These are phyloP conservation scores for Penicillium dipodomyicola DNA, from an alignment of 495 filamentous ascomycete species.

Conservation along the genomic window DNA sequence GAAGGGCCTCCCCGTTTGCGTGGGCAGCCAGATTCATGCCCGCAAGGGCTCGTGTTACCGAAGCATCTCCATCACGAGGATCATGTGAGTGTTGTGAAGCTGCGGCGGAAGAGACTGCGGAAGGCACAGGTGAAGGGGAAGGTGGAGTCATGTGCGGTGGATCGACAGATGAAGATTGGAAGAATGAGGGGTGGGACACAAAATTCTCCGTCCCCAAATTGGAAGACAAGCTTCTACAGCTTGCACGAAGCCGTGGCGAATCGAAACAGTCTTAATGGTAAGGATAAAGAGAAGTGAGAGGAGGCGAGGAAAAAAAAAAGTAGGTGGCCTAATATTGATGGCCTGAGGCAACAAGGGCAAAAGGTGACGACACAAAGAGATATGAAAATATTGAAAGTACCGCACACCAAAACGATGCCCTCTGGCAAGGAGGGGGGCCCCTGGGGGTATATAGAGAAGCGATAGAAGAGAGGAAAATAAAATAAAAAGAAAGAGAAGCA, in stretches of 20 bases:
- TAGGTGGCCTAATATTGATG: conserved; percentile 21
- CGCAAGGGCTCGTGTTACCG: conserved; percentile 48
- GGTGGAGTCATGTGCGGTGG: conserved; percentile 50
- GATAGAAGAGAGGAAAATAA: conserved; percentile 8
- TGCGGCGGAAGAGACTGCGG: conserved; percentile 46
- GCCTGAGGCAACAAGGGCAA: conserved; percentile 37
- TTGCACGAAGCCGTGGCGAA: conserved; percentile 23
- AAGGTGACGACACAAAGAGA: conserved; percentile 33
- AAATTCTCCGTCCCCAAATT: conserved; percentile 18
- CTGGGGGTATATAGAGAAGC: conserved; percentile 12
- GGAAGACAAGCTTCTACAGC: conserved; percentile 22
- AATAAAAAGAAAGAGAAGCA: conserved; percentile 18
- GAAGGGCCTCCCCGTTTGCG: conserved; percentile 36
- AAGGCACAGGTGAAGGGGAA: conserved; percentile 45
- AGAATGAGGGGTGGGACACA: conserved; percentile 9
- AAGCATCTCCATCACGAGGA: conserved; percentile 42
- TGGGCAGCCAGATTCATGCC: conserved; percentile 44
- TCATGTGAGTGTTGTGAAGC: conserved; percentile 42
- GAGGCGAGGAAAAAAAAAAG: conserved; percentile 29
- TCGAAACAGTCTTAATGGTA: conserved; percentile 9
- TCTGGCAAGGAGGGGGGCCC: neutral
- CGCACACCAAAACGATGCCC: conserved; percentile 7
- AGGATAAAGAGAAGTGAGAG: conserved; percentile 14
- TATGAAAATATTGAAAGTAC: conserved; percentile 5
- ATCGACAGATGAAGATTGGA: conserved; percentile 12